These are phyloP conservation scores for Brachypodium distachyon DNA, from an alignment of 202 grass and related monocot genomes.

Conservation along the genomic window DNA sequence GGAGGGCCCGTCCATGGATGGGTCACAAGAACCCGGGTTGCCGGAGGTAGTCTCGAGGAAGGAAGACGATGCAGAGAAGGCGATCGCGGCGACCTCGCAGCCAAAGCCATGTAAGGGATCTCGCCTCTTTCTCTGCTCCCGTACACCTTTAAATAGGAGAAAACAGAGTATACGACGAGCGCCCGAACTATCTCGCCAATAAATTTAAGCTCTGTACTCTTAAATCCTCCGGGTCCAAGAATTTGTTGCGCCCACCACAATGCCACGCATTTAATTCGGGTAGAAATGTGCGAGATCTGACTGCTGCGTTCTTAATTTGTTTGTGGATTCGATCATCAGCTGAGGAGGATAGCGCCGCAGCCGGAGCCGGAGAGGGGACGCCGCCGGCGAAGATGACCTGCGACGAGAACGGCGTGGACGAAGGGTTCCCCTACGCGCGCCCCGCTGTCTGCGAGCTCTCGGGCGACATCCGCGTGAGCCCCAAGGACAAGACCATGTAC, in stretches of 20 bases:
- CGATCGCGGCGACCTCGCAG: neutral
- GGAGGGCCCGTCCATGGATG: neutral
- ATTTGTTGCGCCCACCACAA: neutral
- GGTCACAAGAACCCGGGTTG: slow-evolving; percentile 21
- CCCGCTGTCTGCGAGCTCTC: slow-evolving; percentile 53
- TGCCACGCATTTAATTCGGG: neutral
- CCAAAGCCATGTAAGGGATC: slow-evolving; percentile 35
- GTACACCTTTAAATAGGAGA: too few species aligned
- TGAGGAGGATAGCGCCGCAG: neutral
- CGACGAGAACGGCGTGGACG: slow-evolving; percentile 57
- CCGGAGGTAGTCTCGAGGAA: slow-evolving; percentile 19
- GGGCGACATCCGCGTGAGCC: slow-evolving; percentile 57
- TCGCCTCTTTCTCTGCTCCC: neutral
- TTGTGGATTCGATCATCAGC: slow-evolving; percentile 3
- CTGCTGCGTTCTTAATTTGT: neutral
- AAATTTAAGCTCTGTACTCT: slow-evolving; percentile 9
- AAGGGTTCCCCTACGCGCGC: slow-evolving; percentile 72
- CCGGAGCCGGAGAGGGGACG: neutral
- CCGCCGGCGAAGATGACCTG: slow-evolving; percentile 46
- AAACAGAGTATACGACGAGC: too few species aligned
- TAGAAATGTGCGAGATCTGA: slow-evolving; percentile 17
- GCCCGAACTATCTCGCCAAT: neutral
- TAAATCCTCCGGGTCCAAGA: neutral
- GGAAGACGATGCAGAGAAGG: neutral
- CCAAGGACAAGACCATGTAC: slow-evolving; percentile 50